Conservation (phyloP, 2,329 filamentous ascomycete species). For the Xylariales sp. region DNA sequence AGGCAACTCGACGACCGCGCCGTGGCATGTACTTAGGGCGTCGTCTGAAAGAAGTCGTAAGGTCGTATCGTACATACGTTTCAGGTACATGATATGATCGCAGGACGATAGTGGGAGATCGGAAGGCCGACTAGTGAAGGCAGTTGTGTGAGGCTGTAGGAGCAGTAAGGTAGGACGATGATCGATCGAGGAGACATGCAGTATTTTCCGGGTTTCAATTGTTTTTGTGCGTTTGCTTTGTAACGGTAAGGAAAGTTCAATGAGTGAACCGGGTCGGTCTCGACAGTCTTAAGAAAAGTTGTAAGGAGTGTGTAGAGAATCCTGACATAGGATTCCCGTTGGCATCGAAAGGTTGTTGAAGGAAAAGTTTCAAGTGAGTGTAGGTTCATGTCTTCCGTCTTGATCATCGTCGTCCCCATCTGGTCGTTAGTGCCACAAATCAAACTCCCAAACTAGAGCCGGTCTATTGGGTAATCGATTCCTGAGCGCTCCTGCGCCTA, state of each 20-base stretch:
- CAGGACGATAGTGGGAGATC: not conserved
- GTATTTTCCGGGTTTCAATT: constrained; percentile 15
- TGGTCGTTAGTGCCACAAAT: constrained; percentile 4
- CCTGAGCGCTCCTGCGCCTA: constrained; percentile 32
- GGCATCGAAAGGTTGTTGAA: not conserved
- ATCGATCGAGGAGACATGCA: constrained; percentile 15
- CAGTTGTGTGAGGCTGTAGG: not conserved
- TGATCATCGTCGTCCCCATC: constrained; percentile 14
- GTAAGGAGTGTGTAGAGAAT: constrained; percentile 14
- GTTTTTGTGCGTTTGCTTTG: constrained; percentile 15
- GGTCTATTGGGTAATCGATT: constrained; percentile 22
- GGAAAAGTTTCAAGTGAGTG: not conserved
- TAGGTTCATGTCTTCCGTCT: not conserved
- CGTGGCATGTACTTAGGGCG: too few species aligned
- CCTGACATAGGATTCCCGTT: constrained; percentile 7
- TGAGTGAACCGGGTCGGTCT: constrained; percentile 27
- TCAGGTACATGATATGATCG: too few species aligned
- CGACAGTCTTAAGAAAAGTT: constrained; percentile 20
- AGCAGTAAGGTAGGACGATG: constrained; percentile 8
- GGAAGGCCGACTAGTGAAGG: not conserved
- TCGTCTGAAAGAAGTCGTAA: too few species aligned
- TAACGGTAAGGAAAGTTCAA: constrained; percentile 25
- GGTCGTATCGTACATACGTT: too few species aligned
- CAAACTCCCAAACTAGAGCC: constrained; percentile 3
- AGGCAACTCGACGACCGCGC: too few species aligned